Conservation (phyloP, 2,329 filamentous ascomycete genomes). For the Rhytidhysteron rufulum region DNA sequence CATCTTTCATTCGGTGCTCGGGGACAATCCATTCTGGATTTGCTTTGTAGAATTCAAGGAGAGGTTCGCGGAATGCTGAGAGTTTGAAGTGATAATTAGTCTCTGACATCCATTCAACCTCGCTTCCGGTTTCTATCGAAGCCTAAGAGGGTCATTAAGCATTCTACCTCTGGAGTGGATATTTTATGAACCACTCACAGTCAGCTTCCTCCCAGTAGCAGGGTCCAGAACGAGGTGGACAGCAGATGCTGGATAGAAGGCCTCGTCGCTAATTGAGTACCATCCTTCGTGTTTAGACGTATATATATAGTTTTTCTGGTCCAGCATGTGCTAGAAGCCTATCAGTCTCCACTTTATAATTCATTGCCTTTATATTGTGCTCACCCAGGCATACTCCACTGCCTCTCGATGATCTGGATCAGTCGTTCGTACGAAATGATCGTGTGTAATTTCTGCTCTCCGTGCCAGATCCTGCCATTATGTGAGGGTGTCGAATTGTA, state of each 20-base stretch:
- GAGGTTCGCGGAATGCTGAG: constrained; percentile 71
- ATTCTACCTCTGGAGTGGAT: no score
- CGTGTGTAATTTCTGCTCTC: constrained; percentile 66
- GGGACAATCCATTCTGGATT: constrained; percentile 80
- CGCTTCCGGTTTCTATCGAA: constrained; percentile 81
- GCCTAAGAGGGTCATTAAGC: constrained; percentile 39
- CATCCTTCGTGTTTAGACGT: constrained; percentile 84
- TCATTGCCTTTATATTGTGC: constrained; percentile 2
- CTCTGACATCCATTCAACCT: constrained; percentile 93
- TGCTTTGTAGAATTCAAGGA: constrained; percentile 74
- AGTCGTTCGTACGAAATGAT: constrained; percentile 91
- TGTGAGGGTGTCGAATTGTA: constrained; percentile 7
- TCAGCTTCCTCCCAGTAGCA: constrained; percentile 75
- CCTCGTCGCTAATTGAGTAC: constrained; percentile 96
- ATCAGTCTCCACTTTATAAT: constrained; percentile 18
- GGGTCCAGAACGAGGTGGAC: constrained; percentile 74
- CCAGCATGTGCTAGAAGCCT: constrained; percentile 57
- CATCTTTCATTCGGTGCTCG: constrained; percentile 66
- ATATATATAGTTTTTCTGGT: constrained; percentile 75
- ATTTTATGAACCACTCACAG: constrained; percentile 46
- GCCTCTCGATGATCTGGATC: constrained; percentile 76
- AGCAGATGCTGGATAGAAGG: constrained; percentile 79
- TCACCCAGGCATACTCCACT: constrained; percentile 83
- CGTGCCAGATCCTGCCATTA: constrained; percentile 59
- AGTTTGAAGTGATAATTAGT: constrained; percentile 93